Evolutionary conservation across 768 basidiomycete genomes (phyloP).

Genomic region (Mycena latifolia): DNA sequence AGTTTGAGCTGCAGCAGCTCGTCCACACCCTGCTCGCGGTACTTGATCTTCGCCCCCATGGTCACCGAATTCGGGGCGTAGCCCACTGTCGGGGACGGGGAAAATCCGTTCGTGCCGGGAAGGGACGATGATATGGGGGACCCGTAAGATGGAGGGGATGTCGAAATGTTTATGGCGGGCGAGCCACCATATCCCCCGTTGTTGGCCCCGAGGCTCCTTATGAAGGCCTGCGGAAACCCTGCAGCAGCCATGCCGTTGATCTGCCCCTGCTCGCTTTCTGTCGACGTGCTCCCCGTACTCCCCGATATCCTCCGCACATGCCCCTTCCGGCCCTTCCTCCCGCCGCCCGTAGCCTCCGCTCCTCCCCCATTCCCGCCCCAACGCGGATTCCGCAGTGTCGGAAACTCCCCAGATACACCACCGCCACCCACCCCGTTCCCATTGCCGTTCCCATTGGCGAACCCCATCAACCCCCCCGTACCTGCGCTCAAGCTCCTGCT

Average conservation of each 20-base stretch:
- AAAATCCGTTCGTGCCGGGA: slow-evolving; percentile 18
- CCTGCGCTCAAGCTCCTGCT: slow-evolving; percentile 42
- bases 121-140: slow-evolving; percentile 36
- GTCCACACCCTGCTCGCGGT: slow-evolving; percentile 94
- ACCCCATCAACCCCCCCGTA: slow-evolving; percentile 33
- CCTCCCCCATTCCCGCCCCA: slow-evolving; percentile 14
- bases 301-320: slow-evolving; percentile 47
- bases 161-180: slow-evolving; percentile 20
- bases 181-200: slow-evolving; percentile 5
- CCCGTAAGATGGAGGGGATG: slow-evolving; percentile 26
- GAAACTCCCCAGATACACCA: slow-evolving; percentile 17
- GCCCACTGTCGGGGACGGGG: slow-evolving; percentile 22
- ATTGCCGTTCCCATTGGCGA: slow-evolving; percentile 1
- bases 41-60: slow-evolving; percentile 61
- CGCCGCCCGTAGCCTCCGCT: not conserved
- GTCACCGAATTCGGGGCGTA: slow-evolving; percentile 3
- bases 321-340: slow-evolving; percentile 35
- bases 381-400: slow-evolving; percentile 24
- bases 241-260: slow-evolving; percentile 40
- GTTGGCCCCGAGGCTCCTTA: slow-evolving; percentile 37
- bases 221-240: slow-evolving; percentile 42
- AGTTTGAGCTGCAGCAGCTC: slow-evolving; percentile 95
- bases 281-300: slow-evolving; percentile 46
- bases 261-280: slow-evolving; percentile 42
- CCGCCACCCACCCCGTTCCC: slow-evolving; percentile 5